Evolutionary conservation across 1,284 basidiomycete genomes (phyloP).

Genomic region (Lentinula novae-zelandiae): DNA sequence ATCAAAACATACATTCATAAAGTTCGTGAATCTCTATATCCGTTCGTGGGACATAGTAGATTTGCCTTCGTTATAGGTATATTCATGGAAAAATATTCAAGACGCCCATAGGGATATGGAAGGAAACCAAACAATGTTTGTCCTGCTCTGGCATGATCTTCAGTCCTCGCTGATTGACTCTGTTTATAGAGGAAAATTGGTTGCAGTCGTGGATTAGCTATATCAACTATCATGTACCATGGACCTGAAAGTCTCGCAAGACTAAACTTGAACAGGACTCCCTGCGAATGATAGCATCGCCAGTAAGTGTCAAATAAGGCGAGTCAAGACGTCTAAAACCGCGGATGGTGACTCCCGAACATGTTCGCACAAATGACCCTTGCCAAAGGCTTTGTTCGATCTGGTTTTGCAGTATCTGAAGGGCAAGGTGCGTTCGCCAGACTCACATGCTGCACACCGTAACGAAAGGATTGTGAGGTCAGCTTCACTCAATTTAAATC

Average conservation of each 20-base stretch:
- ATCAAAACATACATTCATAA: conserved; percentile 78
- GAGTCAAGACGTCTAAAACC: no score
- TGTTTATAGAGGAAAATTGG: conserved; percentile 51
- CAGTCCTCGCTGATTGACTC: not conserved
- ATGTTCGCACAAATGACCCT: not conserved
- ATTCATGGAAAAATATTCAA: conserved; percentile 80
- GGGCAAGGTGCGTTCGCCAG: no score
- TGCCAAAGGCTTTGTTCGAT: not conserved
- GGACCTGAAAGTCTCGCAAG: no score
- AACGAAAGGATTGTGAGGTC: not conserved
- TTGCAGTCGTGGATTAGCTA: conserved; percentile 42
- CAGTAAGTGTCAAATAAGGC: no score
- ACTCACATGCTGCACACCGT: not conserved
- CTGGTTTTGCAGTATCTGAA: not conserved
- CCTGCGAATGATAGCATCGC: no score
- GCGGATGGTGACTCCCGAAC: no score
- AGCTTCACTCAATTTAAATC: not conserved
- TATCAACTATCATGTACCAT: not conserved
- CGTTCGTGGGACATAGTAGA: not conserved
- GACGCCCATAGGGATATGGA: conserved; percentile 88
- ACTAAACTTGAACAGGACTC: no score
- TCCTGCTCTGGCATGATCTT: conserved; percentile 17
- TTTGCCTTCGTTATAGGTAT: conserved; percentile 45
- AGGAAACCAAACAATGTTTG: conserved; percentile 69
- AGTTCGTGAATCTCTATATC: conserved; percentile 30